These are phyloP conservation scores for Saccharomyces paradoxus DNA, from an alignment of 805 yeast species.

Conservation along the genomic window DNA sequence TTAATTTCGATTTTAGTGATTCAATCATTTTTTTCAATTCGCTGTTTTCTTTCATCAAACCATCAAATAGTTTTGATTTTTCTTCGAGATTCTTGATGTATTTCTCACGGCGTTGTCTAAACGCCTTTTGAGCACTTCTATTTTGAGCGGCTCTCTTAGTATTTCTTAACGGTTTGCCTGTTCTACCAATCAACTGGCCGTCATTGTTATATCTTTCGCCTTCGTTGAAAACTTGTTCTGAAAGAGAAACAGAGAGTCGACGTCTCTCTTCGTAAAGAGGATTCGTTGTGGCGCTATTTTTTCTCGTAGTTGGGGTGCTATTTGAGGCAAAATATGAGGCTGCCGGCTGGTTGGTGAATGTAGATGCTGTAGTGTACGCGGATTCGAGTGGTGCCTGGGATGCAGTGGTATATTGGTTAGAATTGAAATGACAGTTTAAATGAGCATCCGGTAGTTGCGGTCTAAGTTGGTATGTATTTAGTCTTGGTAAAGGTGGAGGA, in stretches of 20 bases:
- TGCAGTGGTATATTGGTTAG: background rate
- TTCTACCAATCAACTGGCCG: conserved; percentile 21
- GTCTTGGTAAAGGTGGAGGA: background rate
- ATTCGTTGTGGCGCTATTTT: background rate
- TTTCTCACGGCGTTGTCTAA: conserved; percentile 74
- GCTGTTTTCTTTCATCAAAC: conserved; percentile 56
- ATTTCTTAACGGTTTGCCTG: conserved; percentile 28
- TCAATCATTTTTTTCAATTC: conserved; percentile 38
- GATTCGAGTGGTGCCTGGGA: background rate
- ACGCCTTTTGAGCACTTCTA: conserved; percentile 86
- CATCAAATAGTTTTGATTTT: conserved; percentile 55
- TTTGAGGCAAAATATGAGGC: background rate
- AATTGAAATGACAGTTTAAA: background rate
- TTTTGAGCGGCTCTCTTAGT: conserved; percentile 89
- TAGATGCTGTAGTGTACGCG: background rate
- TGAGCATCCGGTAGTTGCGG: background rate
- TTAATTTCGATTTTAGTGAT: conserved; percentile 1
- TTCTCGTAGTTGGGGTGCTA: background rate
- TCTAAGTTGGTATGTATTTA: background rate
- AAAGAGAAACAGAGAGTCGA: background rate
- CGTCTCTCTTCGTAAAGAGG: background rate
- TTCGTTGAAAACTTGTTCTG: conserved; percentile 1
- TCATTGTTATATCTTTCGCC: conserved; percentile 15
- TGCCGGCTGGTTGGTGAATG: background rate
- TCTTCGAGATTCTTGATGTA: conserved; percentile 73